Percentiles rank a stretch among this genome's conserved stretches.
These are phyloP conservation scores for Cladorrhinum samala DNA, from an alignment of 495 filamentous ascomycete genomes.

Conservation along the genomic window DNA sequence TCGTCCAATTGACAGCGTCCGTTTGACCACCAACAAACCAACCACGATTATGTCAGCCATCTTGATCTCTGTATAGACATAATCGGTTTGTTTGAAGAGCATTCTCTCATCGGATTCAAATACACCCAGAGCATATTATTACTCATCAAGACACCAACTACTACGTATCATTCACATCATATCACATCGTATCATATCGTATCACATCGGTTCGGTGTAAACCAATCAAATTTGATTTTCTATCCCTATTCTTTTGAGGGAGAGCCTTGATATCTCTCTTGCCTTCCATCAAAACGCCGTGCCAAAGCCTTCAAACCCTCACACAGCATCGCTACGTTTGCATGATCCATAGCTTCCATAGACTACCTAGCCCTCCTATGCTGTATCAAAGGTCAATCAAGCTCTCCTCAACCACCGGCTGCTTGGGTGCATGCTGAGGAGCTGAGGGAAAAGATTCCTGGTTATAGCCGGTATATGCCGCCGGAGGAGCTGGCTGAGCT, in stretches of 20 bases:
- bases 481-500: slow-evolving; percentile 27
- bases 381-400: slow-evolving; percentile 70
- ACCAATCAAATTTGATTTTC: neutral
- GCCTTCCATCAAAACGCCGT: too few relatives aligned
- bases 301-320: neutral
- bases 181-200: too few relatives aligned
- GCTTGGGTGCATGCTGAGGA: slow-evolving; percentile 55
- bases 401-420: slow-evolving; percentile 74
- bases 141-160: too few relatives aligned
- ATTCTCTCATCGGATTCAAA: too few relatives aligned
- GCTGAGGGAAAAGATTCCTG: slow-evolving; percentile 61
- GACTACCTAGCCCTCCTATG: slow-evolving; percentile 19
- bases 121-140: too few relatives aligned
- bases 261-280: too few relatives aligned
- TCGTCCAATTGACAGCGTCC: neutral
- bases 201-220: too few relatives aligned
- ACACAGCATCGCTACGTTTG: slow-evolving; percentile 8
- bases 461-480: slow-evolving; percentile 50
- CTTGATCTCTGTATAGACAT: too few relatives aligned
- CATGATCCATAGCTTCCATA: slow-evolving; percentile 38
- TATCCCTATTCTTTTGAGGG: too few relatives aligned
- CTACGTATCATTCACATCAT: too few relatives aligned
- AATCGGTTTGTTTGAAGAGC: too few relatives aligned
- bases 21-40: too few relatives aligned
- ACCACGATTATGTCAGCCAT: neutral